phyloP scores from a whole-genome alignment of 2,329 filamentous ascomycete species.

The Monosporascus sp. region DNA sequence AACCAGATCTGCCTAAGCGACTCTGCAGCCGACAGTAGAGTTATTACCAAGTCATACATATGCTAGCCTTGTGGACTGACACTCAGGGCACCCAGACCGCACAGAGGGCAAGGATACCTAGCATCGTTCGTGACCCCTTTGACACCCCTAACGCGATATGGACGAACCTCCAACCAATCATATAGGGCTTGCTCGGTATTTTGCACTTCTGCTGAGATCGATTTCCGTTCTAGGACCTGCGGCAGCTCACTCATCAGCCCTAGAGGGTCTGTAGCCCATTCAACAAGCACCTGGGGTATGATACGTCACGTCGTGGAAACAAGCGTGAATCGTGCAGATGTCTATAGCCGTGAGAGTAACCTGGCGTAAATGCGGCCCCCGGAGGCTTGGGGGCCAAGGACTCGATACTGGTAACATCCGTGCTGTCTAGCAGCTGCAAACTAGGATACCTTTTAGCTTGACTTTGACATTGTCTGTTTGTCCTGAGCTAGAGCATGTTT shows the following conservation, averaged over 20 bases:
- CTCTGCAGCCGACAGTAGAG: too few relatives aligned
- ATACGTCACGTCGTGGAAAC: background rate
- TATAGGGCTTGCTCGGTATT: background rate
- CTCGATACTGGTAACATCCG: background rate
- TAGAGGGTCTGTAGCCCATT: background rate
- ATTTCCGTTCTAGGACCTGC: background rate
- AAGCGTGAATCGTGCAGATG: background rate
- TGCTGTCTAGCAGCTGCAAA: background rate
- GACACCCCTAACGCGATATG: background rate
- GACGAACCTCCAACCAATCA: background rate
- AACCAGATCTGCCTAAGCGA: too few relatives aligned
- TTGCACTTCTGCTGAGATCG: background rate
- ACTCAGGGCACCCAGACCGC: too few relatives aligned
- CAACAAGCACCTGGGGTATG: background rate
- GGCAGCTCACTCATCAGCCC: background rate
- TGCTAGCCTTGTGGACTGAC: too few relatives aligned
- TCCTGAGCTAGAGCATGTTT: background rate
- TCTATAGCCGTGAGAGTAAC: background rate
- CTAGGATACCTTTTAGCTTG: background rate
- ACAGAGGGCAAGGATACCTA: background rate
- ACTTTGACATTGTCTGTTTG: background rate
- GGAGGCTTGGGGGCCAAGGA: background rate
- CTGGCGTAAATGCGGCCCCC: background rate
- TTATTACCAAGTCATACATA: too few relatives aligned
- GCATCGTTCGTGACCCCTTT: background rate